Conservation (phyloP, 139 green algal genomes). For the Tetradesmus lagerheimii region DNA sequence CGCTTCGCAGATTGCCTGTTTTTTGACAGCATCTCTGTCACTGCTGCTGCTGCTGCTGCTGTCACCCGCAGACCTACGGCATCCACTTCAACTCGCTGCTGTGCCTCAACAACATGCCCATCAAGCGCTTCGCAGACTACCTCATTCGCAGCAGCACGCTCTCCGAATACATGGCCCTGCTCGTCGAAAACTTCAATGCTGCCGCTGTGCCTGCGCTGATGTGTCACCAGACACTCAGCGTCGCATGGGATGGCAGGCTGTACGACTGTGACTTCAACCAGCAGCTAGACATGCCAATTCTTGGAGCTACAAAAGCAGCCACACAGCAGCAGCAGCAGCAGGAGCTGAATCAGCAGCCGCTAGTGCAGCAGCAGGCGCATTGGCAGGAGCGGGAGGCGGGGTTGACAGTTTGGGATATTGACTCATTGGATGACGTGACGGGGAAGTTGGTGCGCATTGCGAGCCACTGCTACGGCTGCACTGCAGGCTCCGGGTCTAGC, state of each 20-base stretch:
- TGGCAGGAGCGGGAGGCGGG: background rate
- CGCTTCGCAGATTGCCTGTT: conserved; percentile 90
- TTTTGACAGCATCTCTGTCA: background rate
- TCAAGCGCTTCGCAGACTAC: conserved; percentile 96
- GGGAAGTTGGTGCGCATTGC: conserved; percentile 77
- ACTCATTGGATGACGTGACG: conserved; percentile 77
- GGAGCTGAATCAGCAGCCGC: conserved; percentile 17
- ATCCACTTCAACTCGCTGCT: conserved; percentile 93
- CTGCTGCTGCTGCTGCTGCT: background rate
- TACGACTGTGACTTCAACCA: conserved; percentile 99
- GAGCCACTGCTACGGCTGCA: conserved; percentile 98
- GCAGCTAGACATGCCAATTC: conserved; percentile 88
- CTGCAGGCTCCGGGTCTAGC: conserved; percentile 86
- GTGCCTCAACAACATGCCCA: conserved; percentile 99
- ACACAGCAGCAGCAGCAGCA: background rate
- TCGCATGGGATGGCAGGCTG: conserved; percentile 92
- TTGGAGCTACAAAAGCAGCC: background rate
- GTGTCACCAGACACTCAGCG: conserved; percentile 88
- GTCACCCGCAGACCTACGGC: conserved; percentile 66
- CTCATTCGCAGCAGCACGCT: conserved; percentile 55
- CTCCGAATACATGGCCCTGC: conserved; percentile 92
- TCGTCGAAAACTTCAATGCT: conserved; percentile 93
- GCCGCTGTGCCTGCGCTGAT: conserved; percentile 76
- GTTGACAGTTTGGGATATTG: conserved; percentile 89
- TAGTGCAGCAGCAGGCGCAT: conserved; percentile 32